phyloP scores from a whole-genome alignment of 1,284 basidiomycete genomes.

The Cutaneotrichosporon sp. region DNA sequence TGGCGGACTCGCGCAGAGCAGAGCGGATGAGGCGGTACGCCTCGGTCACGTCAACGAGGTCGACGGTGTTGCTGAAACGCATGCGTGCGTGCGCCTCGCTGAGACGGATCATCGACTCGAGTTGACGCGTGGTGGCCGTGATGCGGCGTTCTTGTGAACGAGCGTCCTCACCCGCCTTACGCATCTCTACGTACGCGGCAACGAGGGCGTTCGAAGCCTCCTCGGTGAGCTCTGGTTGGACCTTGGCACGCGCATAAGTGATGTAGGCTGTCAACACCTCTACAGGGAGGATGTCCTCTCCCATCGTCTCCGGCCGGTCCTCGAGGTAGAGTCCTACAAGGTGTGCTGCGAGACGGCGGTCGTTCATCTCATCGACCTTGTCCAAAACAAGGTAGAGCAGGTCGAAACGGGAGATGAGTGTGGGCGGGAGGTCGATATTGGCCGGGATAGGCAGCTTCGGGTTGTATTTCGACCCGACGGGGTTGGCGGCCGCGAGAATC shows the following conservation, averaged over 20 bases:
- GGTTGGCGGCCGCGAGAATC: constrained; percentile 94
- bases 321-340: constrained; percentile 91
- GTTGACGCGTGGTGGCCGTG: constrained; percentile 94
- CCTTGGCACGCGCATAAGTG: constrained; percentile 82
- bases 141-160: constrained; percentile 85
- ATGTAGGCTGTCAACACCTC: constrained; percentile 91
- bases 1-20: constrained; percentile 87
- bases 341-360: constrained; percentile 87
- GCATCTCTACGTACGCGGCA: constrained; percentile 83
- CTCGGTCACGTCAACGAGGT: constrained; percentile 81
- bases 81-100: constrained; percentile 94
- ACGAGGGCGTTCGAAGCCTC: constrained; percentile 82
- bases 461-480: constrained; percentile 93
- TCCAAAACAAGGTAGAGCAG: constrained; percentile 96
- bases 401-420: constrained; percentile 96
- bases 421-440: constrained; percentile 88
- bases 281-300: constrained; percentile 72
- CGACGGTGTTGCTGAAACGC: constrained; percentile 80
- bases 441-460: constrained; percentile 77
- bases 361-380: constrained; percentile 82
- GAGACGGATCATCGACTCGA: constrained; percentile 97
- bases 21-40: constrained; percentile 89
- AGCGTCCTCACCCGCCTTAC: constrained; percentile 84
- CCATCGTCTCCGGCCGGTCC: constrained; percentile 68
- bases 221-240: constrained; percentile 84